Base-by-base conservation (phyloP, 805 yeast species). In the Kazachstania viticola region DNA sequence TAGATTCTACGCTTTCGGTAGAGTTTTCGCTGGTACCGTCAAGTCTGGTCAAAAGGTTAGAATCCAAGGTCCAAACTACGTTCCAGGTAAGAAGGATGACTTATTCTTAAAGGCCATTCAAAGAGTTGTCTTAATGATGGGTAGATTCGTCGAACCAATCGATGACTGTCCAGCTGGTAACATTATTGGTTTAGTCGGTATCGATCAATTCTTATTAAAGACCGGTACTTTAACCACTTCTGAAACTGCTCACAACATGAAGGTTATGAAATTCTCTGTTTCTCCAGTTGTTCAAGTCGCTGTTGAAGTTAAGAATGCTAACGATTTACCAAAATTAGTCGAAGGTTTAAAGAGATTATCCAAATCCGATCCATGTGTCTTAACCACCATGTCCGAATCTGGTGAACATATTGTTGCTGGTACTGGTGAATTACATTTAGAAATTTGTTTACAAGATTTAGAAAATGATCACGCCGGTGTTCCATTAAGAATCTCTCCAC, bases 321-420 rank as follows among this genome's bases (percentile, higher is more conserved):
- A 84, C 71, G 98, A 88, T 69, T 76, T 88, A 71, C 97, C 97
- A 73, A 88, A 88, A 76, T 83, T 88, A 64, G 98, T 88, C 55
- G 97, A 88, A 73, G 98, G 98, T 87, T 81, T 88, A 60, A 91
- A 88, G 91, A 87, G 98, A 79, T 76, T 88, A 63, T 88, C 97
- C 64, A 88, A 88, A 77, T 91, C 97, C 46, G 98, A 88, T 69
- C 98, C 98, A 63, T 88, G 97, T 78, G 97, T 91, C 55, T 71
- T 83, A 66, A 68, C 81, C 61, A 60, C 61, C 65, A 87, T 88
- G 74, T 64, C 78, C 54, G 88, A 77, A 69, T 75, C 95, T 51
- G 98, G 98, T 84, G 97, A 88, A 76, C 97, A 88, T 73, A 77
- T 91, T 71, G 97, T 88, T 67, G 97, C 97, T 59, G 94, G 94